Percentiles rank a stretch among this genome's conserved stretches.
Conservation (phyloP, 148 eudicot genomes). For the Fagopyrum esculentum region DNA sequence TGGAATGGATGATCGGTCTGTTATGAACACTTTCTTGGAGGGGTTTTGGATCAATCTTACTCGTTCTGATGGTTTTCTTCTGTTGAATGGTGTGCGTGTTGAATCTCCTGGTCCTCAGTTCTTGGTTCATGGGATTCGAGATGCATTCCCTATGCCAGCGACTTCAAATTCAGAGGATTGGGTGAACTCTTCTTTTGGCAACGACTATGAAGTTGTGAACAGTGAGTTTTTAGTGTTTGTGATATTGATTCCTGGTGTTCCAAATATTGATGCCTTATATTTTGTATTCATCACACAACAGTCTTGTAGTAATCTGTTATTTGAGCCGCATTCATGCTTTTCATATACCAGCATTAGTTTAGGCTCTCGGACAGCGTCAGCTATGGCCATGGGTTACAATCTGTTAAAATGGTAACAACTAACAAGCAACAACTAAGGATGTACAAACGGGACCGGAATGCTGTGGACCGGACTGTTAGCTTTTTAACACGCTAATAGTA, state of each 20-base stretch:
- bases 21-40: constrained; percentile 30
- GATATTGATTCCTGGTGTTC: not conserved
- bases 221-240: not conserved
- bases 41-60: constrained; percentile 34
- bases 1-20: constrained; percentile 24
- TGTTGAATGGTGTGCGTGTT: constrained; percentile 41
- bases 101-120: constrained; percentile 33
- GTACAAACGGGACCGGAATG: no score
- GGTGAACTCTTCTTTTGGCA: not conserved
- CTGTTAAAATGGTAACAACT: no score
- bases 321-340: not conserved
- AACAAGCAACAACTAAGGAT: no score
- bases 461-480: no score
- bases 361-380: no score
- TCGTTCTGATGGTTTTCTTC: constrained; percentile 21
- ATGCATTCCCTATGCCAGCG: constrained; percentile 13
- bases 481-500: no score
- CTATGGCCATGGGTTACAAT: no score
- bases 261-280: no score
- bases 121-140: constrained; percentile 48
- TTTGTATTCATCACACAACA: not conserved
- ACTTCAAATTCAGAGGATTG: not conserved
- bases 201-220: not conserved
- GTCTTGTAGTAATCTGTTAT: not conserved
- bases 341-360: no score